Percentiles rank a stretch among this genome's conserved stretches.
Evolutionary conservation across 202 grass and related monocot genomes (phyloP).

Genomic region (Carex sylvatica): DNA sequence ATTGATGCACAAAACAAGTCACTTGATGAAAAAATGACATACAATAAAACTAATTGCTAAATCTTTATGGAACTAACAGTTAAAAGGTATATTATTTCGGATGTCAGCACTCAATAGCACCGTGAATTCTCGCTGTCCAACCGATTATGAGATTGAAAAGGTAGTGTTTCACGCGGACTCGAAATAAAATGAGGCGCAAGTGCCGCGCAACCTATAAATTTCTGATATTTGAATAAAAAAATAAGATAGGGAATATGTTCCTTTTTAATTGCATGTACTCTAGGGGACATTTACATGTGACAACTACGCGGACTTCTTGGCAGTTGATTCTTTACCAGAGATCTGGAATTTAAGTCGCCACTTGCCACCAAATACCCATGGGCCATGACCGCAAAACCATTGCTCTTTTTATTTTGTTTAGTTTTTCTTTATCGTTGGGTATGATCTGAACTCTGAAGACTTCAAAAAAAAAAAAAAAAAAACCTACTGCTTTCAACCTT

Average conservation of each 20-base stretch:
- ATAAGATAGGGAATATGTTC: not conserved
- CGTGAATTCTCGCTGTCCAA: not conserved
- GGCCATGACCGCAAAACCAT: not conserved
- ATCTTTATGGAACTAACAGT: no score
- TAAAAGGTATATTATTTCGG: no score
- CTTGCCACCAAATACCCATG: not conserved
- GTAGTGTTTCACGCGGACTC: not conserved
- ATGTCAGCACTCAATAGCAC: not conserved
- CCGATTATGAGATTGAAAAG: not conserved
- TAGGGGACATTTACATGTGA: conserved; percentile 17
- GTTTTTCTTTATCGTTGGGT: not conserved
- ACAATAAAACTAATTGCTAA: not conserved
- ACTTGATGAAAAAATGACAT: not conserved
- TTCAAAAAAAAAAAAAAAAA: not conserved
- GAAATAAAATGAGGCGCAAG: not conserved
- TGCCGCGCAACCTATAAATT: not conserved
- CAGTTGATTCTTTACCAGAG: conserved; percentile 12
- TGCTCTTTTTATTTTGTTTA: not conserved
- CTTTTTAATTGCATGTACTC: conserved; percentile 2
- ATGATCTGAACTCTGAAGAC: not conserved
- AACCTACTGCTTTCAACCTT: not conserved
- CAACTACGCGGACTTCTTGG: not conserved
- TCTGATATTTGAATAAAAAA: not conserved
- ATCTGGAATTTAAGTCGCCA: not conserved
- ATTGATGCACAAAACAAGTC: not conserved